Evolutionary conservation across 805 yeast genomes (phyloP).

Genomic region (Sugiyamaella americana): DNA sequence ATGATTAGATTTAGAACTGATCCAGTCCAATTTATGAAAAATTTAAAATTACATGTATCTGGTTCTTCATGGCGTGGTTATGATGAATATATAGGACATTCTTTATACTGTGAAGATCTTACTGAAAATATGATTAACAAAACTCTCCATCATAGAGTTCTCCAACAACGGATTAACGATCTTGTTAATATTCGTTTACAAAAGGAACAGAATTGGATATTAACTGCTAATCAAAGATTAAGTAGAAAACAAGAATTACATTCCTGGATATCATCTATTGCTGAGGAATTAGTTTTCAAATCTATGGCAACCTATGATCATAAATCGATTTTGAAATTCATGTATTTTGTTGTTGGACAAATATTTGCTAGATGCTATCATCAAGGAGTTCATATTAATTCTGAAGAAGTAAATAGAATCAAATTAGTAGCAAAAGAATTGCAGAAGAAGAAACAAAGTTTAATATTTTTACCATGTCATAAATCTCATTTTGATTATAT

Average conservation of each 20-base stretch:
- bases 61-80: conserved; percentile 36
- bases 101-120: conserved; percentile 30
- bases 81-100: conserved; percentile 34
- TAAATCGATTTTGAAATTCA: conserved; percentile 26
- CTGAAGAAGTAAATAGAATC: conserved; percentile 31
- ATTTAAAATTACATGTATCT: conserved; percentile 26
- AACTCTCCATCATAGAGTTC: conserved; percentile 28
- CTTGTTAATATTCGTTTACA: conserved; percentile 30
- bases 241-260: conserved; percentile 25
- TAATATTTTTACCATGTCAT: conserved; percentile 52
- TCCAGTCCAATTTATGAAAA: conserved; percentile 31
- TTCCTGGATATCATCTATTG: conserved; percentile 28
- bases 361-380: conserved; percentile 35
- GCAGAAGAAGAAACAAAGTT: conserved; percentile 30
- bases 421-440: conserved; percentile 32
- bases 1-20: conserved; percentile 34
- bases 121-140: conserved; percentile 25
- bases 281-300: conserved; percentile 27
- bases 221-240: conserved; percentile 22
- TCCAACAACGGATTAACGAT: conserved; percentile 27
- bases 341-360: conserved; percentile 35
- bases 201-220: conserved; percentile 25
- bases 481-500: conserved; percentile 59
- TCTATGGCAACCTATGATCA: conserved; percentile 33
- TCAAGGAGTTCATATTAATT: conserved; percentile 38